Evolutionary conservation across 495 filamentous ascomycete genomes (phyloP), one percentile per base, ranked within the genome.

Genomic region (Aspergillus biplanus): DNA sequence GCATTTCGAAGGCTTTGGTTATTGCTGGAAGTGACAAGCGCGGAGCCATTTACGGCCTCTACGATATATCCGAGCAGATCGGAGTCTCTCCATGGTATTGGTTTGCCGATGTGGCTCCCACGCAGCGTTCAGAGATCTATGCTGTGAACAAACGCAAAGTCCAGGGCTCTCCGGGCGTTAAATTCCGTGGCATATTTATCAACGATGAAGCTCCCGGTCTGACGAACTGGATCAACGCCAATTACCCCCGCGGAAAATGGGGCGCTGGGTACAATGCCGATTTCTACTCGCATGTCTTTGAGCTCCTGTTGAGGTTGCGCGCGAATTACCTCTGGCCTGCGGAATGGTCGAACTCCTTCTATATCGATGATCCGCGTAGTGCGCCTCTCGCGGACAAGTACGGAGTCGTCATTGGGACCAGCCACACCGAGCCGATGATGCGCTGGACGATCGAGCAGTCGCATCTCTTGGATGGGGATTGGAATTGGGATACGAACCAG

Each of bases 291-390:
- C 83, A 82, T 52, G 86, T 93, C 9, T 92, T 90, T 59, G 89
- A 93, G 75, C 78, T 93, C 0, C 78, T 91, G 4, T 82, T 92
- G 32, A 83, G 90, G 5, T 73, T 90, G 9, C 80, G 84, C 12
- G 90, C 89, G 5, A 93, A 92, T 69, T 91, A 90, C 66, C 71
- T 93, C 49, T 93, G 90, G 89, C 89, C 89, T 0, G 83, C 90
- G 0, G 79, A 86, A 70, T 92, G 89, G 90, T 84, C 79, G 18
- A 81, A 82, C 50, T 89, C 89, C 80, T 91, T 91, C 70, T 81
- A 84, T 69, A 81, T 89, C 2, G 90, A 91, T 66, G 89, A 93
- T 68, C 76, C 80, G 2, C 81, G 79, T 8, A 92, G 88, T 61
- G 86, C 90, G 65, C 83, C 85, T 0, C 77, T 89, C 3, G 89